Conservation (phyloP, 164 flowering plant species). For the Cinnamomum chago region DNA sequence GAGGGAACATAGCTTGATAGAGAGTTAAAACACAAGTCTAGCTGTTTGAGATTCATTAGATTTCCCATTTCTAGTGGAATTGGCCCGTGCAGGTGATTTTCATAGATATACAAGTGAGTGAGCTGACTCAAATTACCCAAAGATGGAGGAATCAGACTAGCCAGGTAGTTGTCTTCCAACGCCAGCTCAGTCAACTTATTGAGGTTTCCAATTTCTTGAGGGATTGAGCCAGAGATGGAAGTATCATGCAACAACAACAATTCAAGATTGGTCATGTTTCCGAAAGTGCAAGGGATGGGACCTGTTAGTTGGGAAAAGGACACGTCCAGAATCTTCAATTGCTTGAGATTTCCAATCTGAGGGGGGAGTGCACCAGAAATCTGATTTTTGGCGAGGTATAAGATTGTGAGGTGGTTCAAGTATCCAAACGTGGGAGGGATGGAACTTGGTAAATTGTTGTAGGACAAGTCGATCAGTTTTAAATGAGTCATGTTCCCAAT, state of each 20-base stretch:
- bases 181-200: not conserved
- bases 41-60: not conserved
- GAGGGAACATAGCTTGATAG: slow-evolving; percentile 5
- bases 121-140: not conserved
- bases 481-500: not conserved
- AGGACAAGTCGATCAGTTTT: not conserved
- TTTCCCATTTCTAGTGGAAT: slow-evolving; percentile 11
- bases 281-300: not conserved
- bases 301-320: not conserved
- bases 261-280: too few relatives aligned
- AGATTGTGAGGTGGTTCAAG: not conserved
- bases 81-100: not conserved
- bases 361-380: slow-evolving; percentile 13
- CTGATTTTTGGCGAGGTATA: not conserved
- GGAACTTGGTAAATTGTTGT: not conserved
- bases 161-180: not conserved
- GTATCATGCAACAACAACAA: too few relatives aligned
- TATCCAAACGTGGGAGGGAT: slow-evolving; percentile 7
- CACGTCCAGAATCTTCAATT: not conserved
- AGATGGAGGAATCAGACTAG: not conserved
- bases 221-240: slow-evolving; percentile 2
- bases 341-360: not conserved
- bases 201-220: not conserved
- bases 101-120: too few relatives aligned
- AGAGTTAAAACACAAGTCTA: not conserved